Base-by-base conservation (phyloP, 306 rosid species). In the Lathyrus aphaca region DNA sequence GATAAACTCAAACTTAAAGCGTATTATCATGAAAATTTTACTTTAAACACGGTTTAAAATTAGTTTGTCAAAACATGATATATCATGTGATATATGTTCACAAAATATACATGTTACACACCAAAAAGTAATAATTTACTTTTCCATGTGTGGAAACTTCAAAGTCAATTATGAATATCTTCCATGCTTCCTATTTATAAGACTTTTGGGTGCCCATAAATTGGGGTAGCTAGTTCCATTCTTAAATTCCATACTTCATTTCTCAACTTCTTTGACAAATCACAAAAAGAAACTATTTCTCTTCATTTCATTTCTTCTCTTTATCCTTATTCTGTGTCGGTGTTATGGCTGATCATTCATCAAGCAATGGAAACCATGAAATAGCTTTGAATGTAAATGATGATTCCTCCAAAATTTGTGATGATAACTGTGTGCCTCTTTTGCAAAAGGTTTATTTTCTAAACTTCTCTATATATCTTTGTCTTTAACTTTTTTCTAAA, bases 391-490 rank as follows among this genome's bases (percentile, higher is more conserved):
- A 77, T 65, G 73, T 89, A 0, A 77, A 81, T 18, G 74, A 75
- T 6, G 87, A 68, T 37, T 49, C 76, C 13, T 11, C 81, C 18
- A 57, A 59, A 30, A 27, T 30, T 42, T 48, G 25, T 44, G 59
- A 69, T 3, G 79, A 59, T 5, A 14, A 7, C 3, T 19, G 74
- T 25, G 82, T 86, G 0, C 80, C 85, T 40, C 85, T 92, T 77
- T 12, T 86, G 56, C 96, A 87, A 59, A 87, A 89, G 96, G 98
- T 89, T 18, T 37, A 9, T 42, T 13, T 38, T 7, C 29, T 4
- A 21, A 14, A 13, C 40, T 53, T 32, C 9, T 42, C 29, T 59
- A 50, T 25, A 18, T 9, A 46, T 5, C 0, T 48, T 1, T 3
- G 4, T 48, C 11, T 7, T 48, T 0, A 15, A 35, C 39, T 48